These are phyloP conservation scores for carrot (Daucus carota) DNA, from an alignment of 129 eudicot species.

Conservation along the genomic window DH1_v3.0 NC_030383.2:1645501-1646000, in stretches of 20 bases:
- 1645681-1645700: slow-evolving; percentile 49
- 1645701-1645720: slow-evolving; percentile 56
- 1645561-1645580: slow-evolving; percentile 1
- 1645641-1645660: slow-evolving; percentile 26
- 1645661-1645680: slow-evolving; percentile 14
- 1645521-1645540: slow-evolving; percentile 42
- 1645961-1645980: slow-evolving; percentile 11
- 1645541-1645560: slow-evolving; percentile 10
- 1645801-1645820: background rate
- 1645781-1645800: background rate
- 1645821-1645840: background rate
- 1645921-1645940: slow-evolving; percentile 82
- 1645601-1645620: slow-evolving; percentile 34
- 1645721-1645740: slow-evolving; percentile 63
- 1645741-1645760: slow-evolving; percentile 69
- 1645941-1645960: slow-evolving; percentile 79
- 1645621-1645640: slow-evolving; percentile 60
- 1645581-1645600: background rate
- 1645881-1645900: background rate
- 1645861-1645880: background rate
- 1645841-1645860: background rate
- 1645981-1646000: background rate
- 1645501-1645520: slow-evolving; percentile 28
- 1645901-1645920: slow-evolving; percentile 62
- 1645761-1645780: slow-evolving; percentile 25